These are phyloP conservation scores for Candida maltosa DNA, from an alignment of 805 yeast genomes.

Conservation along the genomic window DNA sequence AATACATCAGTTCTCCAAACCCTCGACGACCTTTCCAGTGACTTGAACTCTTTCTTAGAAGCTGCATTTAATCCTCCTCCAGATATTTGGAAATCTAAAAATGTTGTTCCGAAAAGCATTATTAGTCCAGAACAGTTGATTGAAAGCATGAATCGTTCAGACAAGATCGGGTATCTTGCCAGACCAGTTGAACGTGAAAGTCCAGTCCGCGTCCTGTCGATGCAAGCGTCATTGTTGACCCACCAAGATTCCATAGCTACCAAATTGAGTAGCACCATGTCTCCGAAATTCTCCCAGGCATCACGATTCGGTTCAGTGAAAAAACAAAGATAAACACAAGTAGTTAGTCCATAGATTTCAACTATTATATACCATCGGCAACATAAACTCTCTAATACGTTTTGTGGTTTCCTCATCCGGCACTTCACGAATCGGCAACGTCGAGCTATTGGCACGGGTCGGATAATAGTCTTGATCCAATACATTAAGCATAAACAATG, in stretches of 20 bases:
- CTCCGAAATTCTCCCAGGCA: too few species aligned
- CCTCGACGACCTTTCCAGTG: conserved; percentile 26
- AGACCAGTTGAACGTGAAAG: not conserved
- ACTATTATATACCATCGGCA: conserved; percentile 29
- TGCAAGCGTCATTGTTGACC: too few species aligned
- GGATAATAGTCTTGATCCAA: conserved; percentile 29
- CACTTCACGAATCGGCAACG: conserved; percentile 8
- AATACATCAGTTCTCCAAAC: conserved; percentile 16
- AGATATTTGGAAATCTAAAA: not conserved
- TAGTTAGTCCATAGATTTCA: conserved; percentile 4
- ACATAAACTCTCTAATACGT: conserved; percentile 29
- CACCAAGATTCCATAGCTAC: too few species aligned
- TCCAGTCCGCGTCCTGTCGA: too few species aligned
- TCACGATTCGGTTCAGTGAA: too few species aligned
- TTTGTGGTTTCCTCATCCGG: conserved; percentile 29
- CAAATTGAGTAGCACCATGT: too few species aligned
- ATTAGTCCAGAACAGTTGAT: conserved; percentile 1
- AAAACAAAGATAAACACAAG: too few species aligned
- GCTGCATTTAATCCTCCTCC: conserved; percentile 9
- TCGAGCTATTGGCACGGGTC: conserved; percentile 10
- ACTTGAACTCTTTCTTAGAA: conserved; percentile 17
- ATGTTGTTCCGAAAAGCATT: conserved; percentile 3
- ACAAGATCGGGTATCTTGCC: not conserved
- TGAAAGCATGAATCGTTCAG: not conserved
- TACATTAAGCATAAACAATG: conserved; percentile 31